These are phyloP conservation scores for Backusella mclennaniae DNA, from an alignment of 192 early-diverging fungal species.

Conservation along the genomic window DNA sequence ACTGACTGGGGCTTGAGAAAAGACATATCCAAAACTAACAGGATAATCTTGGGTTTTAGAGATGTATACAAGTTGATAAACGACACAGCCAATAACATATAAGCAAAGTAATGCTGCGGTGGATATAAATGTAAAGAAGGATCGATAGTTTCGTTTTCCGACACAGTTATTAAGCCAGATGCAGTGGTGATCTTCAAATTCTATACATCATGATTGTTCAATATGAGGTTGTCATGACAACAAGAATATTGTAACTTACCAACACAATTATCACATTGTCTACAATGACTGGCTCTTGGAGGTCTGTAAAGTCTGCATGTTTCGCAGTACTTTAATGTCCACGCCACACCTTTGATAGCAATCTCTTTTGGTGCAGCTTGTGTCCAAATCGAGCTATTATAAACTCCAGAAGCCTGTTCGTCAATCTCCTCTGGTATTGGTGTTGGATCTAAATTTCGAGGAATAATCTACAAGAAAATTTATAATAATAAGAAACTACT, in stretches of 20 bases:
- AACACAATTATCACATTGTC: conserved; percentile 89
- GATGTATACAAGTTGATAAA: conserved; percentile 2
- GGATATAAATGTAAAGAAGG: conserved; percentile 80
- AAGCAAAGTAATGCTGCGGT: conserved; percentile 57
- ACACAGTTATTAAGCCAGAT: conserved; percentile 94
- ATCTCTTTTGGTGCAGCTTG: conserved; percentile 52
- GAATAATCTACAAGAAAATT: conserved; percentile 50
- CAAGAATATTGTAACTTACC: conserved; percentile 32
- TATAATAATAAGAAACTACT: neutral
- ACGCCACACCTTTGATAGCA: conserved; percentile 54
- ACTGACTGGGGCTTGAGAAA: conserved; percentile 28
- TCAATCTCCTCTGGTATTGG: conserved; percentile 23
- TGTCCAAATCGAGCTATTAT: conserved; percentile 2
- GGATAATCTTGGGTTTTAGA: neutral
- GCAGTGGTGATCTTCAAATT: conserved; percentile 88
- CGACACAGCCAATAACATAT: conserved; percentile 58
- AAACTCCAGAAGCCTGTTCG: neutral
- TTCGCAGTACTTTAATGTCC: conserved; percentile 85
- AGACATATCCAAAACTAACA: conserved; percentile 13
- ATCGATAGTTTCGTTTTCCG: conserved; percentile 78
- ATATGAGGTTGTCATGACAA: neutral
- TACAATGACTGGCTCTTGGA: conserved; percentile 87
- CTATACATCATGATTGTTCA: conserved; percentile 29
- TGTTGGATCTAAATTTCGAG: conserved; percentile 66
- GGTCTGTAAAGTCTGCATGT: conserved; percentile 88